Conservation (phyloP, 306 rosid genomes). For the Hippophae rhamnoides region DNA sequence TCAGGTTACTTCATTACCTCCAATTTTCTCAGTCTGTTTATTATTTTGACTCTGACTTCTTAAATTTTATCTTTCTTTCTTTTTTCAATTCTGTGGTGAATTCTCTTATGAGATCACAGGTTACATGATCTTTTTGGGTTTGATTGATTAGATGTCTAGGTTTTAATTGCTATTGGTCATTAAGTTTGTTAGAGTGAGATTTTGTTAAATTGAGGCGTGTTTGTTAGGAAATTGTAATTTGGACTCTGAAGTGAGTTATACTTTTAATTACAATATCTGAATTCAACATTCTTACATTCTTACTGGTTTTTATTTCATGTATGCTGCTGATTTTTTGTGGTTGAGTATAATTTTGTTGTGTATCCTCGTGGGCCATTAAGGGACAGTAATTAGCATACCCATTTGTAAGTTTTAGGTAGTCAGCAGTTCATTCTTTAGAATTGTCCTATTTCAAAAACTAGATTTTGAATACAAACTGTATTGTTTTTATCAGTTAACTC, state of each 20-base stretch:
- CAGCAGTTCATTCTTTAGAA: too few relatives aligned
- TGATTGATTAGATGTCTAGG: background rate
- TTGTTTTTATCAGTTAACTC: conserved; percentile 41
- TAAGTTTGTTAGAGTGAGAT: background rate
- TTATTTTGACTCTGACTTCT: too few relatives aligned
- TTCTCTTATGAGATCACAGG: background rate
- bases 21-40: too few relatives aligned
- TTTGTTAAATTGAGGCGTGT: background rate
- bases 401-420: background rate
- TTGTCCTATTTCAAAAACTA: background rate
- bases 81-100: background rate
- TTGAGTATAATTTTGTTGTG: background rate
- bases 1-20: conserved; percentile 41
- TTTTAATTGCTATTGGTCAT: background rate
- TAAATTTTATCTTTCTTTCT: too few relatives aligned
- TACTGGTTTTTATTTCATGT: background rate
- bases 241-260: background rate
- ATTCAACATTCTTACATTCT: background rate
- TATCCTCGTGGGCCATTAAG: background rate
- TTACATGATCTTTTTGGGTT: conserved; percentile 18
- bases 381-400: background rate
- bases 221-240: background rate
- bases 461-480: background rate
- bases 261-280: background rate
- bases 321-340: conserved; percentile 7